A percentile compares a stretch with the other conserved stretches of the same genome.
Conservation (phyloP, 768 basidiomycete species). For the Trichaptum fuscoviolaceum region DNA sequence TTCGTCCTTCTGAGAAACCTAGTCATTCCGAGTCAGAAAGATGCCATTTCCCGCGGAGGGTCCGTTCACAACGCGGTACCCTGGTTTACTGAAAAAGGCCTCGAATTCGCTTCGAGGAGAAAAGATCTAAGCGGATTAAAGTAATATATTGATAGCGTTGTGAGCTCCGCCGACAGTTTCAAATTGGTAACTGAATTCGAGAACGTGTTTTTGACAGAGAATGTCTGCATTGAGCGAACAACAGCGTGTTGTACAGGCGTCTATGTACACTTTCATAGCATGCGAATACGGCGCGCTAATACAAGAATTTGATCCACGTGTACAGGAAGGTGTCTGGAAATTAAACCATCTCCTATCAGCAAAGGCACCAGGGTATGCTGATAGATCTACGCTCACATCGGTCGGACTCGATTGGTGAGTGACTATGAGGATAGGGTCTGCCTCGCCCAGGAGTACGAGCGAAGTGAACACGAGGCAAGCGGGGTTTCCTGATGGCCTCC, state of each 20-base stretch:
- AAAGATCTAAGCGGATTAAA: background rate
- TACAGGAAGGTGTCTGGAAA: background rate
- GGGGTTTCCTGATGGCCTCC: background rate
- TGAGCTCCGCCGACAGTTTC: no score
- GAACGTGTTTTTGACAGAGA: background rate
- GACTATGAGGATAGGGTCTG: background rate
- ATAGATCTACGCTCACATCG: background rate
- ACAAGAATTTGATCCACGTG: background rate
- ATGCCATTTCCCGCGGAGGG: background rate
- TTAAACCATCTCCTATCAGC: background rate
- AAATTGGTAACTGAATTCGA: no score
- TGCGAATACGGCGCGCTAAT: background rate
- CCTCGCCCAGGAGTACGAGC: background rate
- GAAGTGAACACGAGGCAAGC: background rate
- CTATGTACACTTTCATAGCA: background rate
- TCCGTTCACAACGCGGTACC: background rate
- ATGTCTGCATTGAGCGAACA: background rate
- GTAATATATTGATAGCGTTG: background rate
- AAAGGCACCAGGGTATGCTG: background rate
- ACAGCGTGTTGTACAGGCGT: background rate
- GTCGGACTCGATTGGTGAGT: background rate
- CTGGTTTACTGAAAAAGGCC: background rate
- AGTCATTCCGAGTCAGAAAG: background rate
- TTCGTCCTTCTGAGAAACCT: background rate
- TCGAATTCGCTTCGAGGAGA: background rate